Evolutionary conservation across 2,329 filamentous ascomycete genomes (phyloP), one percentile per base, ranked within the genome.

Genomic region (Didymella pinodella): DNA sequence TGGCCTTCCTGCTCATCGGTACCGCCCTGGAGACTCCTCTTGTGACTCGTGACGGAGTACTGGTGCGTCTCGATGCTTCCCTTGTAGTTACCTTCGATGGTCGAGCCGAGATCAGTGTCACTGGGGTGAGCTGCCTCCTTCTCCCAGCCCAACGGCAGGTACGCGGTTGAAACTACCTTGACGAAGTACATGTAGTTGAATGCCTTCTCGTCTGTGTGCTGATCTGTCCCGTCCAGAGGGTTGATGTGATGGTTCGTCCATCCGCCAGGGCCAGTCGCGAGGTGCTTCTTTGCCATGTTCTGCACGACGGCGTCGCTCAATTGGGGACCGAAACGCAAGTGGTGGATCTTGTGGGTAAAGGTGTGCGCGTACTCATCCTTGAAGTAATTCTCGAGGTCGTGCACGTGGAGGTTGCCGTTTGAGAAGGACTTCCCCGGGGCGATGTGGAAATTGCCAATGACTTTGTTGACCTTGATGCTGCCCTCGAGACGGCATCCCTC

Each of bases 111-210:
- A 46, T 85, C 81, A 46, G 88, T 82, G 12, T 49, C 41, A 10
- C 48, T 46, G 25, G 75, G 70, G 14, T 73, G 65, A 18, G 77
- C 70, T 29, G 77, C 71, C 29, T 77, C 67, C 70, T 87, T 86
- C 74, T 93, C 89, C 92, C 92, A 96, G 63, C 93, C 93, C 1
- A 99, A 85, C 2, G 95, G 93, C 26, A 98, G 85, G 77, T 98
- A 99, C 0, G 93, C 94, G 1, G 95, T 99, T 3, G 91, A 92
- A 31, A 99, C 95, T 57, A 99, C 95, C 84, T 99, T 99, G 79
- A 99, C 85, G 79, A 99, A 99, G 83, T 99, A 99, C 92, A 98
- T 97, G 79, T 89, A 99, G 82, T 97, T 99, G 84, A 85, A 97
- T 65, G 90, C 90, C 67, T 92, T 86, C 72, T 97, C 93, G 34